Percentiles rank a stretch among this genome's conserved stretches.
Evolutionary conservation across 202 grass and related monocot genomes (phyloP).

Genomic region (Setaria viridis): DNA sequence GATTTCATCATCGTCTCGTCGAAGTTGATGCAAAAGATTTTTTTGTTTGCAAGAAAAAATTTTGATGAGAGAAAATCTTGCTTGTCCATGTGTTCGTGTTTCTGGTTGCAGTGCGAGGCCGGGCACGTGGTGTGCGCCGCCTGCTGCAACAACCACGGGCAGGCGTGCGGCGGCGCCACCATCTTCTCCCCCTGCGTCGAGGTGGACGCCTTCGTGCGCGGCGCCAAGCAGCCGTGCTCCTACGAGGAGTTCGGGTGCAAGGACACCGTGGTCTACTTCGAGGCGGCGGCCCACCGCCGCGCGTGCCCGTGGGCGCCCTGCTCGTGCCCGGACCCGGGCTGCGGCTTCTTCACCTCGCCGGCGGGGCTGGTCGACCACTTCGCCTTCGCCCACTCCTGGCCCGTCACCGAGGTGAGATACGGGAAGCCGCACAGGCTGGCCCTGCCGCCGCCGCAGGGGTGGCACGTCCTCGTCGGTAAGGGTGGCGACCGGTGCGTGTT

Average conservation of each 20-base stretch:
- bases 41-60: neutral
- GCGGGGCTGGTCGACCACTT: constrained; percentile 24
- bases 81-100: neutral
- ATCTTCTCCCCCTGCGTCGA: neutral
- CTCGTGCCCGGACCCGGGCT: constrained; percentile 11
- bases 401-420: neutral
- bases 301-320: constrained; percentile 32
- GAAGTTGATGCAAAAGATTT: neutral
- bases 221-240: constrained; percentile 19
- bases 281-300: neutral
- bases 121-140: constrained; percentile 10
- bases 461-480: neutral
- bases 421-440: neutral
- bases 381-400: neutral
- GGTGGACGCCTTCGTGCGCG: constrained; percentile 8
- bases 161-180: constrained; percentile 1
- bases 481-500: constrained; percentile 26
- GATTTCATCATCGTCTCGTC: neutral
- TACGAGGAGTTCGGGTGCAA: constrained; percentile 19
- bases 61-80: neutral
- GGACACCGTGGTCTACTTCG: constrained; percentile 29
- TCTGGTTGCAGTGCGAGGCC: constrained; percentile 19
- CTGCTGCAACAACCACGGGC: constrained; percentile 25
- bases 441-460: neutral
- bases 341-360: neutral